Evolutionary conservation across 2,329 filamentous ascomycete species (phyloP).

Genomic region (Teratosphaeria nubilosa): DNA sequence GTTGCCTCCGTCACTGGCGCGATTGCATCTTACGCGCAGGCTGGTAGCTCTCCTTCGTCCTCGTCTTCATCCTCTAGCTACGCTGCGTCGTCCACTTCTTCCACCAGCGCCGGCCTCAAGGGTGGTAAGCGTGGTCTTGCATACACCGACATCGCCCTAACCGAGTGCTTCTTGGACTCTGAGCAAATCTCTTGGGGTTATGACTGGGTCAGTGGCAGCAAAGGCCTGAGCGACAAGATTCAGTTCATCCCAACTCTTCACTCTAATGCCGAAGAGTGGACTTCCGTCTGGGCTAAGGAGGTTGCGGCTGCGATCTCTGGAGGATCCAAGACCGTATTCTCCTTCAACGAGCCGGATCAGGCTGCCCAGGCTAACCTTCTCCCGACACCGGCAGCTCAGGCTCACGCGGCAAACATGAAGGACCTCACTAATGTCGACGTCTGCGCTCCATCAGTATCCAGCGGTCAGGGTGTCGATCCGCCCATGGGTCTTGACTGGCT

Average conservation of each 20-base stretch:
- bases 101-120: constrained; percentile 10
- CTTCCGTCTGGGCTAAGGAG: constrained; percentile 40
- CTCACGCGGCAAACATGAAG: constrained; percentile 1
- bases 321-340: constrained; percentile 50
- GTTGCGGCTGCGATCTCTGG: constrained; percentile 42
- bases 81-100: constrained; percentile 9
- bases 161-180: constrained; percentile 39
- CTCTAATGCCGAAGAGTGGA: constrained; percentile 36
- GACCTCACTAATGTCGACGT: constrained; percentile 37
- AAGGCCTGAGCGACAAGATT: constrained; percentile 34
- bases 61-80: constrained; percentile 12
- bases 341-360: constrained; percentile 65
- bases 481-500: constrained; percentile 43
- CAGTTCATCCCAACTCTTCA: constrained; percentile 57
- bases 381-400: constrained; percentile 40
- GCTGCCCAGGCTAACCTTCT: constrained; percentile 48
- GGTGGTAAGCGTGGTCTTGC: constrained; percentile 55
- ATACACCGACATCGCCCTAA: constrained; percentile 52
- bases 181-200: constrained; percentile 50
- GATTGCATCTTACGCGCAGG: not conserved
- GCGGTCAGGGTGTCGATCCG: constrained; percentile 35
- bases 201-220: constrained; percentile 52
- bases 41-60: constrained; percentile 4
- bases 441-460: constrained; percentile 52
- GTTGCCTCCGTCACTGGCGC: not conserved